Base-by-base conservation (phyloP, 2,329 filamentous ascomycete species). In the Ophiocordyceps camponoti-leonardi region DNA sequence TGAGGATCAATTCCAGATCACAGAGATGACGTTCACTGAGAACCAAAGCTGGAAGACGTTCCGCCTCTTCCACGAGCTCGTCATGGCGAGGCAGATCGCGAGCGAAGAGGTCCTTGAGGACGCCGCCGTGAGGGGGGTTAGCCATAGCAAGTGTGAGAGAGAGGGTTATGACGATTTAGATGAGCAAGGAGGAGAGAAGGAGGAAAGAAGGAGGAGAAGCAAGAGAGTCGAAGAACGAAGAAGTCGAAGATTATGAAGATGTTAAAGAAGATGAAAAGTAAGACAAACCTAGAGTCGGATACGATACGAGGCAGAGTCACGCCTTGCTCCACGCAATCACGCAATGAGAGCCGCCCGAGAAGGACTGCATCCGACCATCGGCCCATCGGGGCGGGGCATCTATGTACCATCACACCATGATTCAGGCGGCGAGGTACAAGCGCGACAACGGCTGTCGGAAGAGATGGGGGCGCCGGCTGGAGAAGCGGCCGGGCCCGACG, bases 61-160 rank as follows among this genome's bases (percentile, higher is more conserved):
- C 88, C 40, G 90, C 84, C 69, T 98, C 92, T 42, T 75, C 77
- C 47, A 72, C 69, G 51, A 98, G 83, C 70, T 94, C 72, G 51
- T 73, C 73, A 54, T 92, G 82, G 60, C 83, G 80, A 54, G 85
- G 84, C 51, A 81, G 76, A 77, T 98, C 92, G 68, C 92, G 83
- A 53, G 87, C 88, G 56, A 96, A 77, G 62, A 98, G 79, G 74
- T 98, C 92, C 83, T 96, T 96, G 61, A 98, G 85, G 73, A 90
- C 73, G 61, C 92, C 92, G 69, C 90, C 90, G 62, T 92, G 83
- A 54, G 85, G 84, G 64, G 77, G 57, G 66, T 81, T 81, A 58
- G 77, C 77, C 77, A 81, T 81, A 13, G 13, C 22, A 23, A 23
- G 37, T n/a, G 44, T n/a, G 12, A 7, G 3, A n/a, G 23, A 20